These are phyloP conservation scores for Trichoderma sp. DNA, from an alignment of 2,329 filamentous ascomycete genomes.

Conservation along the genomic window DNA sequence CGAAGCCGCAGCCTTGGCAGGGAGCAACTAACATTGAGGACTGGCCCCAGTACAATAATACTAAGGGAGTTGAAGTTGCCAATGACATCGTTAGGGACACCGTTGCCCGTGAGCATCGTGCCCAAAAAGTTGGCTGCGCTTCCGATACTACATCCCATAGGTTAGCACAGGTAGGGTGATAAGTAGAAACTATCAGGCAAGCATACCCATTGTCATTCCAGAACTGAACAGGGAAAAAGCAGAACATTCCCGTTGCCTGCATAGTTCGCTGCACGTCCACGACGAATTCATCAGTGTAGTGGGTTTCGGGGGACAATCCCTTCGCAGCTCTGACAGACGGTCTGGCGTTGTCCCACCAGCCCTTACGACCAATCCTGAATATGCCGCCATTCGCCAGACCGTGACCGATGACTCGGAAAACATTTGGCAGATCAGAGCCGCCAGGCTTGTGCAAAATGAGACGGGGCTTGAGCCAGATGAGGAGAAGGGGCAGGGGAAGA, in stretches of 20 bases:
- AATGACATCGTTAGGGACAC: constrained; percentile 64
- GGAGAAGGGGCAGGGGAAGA: constrained; percentile 51
- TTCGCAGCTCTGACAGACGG: constrained; percentile 54
- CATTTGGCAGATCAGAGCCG: constrained; percentile 67
- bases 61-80: constrained; percentile 62
- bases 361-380: constrained; percentile 57
- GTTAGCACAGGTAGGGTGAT: not conserved
- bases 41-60: constrained; percentile 53
- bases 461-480: constrained; percentile 59
- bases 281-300: constrained; percentile 68
- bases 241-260: constrained; percentile 47
- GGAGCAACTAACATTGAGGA: constrained; percentile 33
- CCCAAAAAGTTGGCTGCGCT: constrained; percentile 43
- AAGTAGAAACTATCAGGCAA: not conserved
- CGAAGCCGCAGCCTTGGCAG: not conserved
- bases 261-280: constrained; percentile 63
- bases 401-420: constrained; percentile 58
- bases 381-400: constrained; percentile 56
- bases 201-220: constrained; percentile 44
- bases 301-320: constrained; percentile 51
- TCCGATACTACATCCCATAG: constrained; percentile 38
- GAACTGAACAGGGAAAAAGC: constrained; percentile 47
- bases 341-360: constrained; percentile 63
- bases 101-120: constrained; percentile 51
- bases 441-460: constrained; percentile 62